Evolutionary conservation across 768 basidiomycete species (phyloP).

Genomic region (Xerocomus spinulosus): DNA sequence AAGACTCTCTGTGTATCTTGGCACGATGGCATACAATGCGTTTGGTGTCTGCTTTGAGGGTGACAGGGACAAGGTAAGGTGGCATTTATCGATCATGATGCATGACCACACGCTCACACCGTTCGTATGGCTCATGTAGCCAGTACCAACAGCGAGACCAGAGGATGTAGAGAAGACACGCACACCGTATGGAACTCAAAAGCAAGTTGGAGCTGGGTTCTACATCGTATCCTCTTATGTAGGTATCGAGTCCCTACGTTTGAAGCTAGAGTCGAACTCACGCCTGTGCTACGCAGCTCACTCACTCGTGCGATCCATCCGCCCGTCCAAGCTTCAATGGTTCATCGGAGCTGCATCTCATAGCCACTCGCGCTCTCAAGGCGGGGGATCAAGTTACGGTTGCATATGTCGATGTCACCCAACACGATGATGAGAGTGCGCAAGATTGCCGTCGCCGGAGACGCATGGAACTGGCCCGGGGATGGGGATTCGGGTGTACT

Average conservation of each 20-base stretch:
- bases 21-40: slow-evolving; percentile 73
- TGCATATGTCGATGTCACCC: slow-evolving; percentile 67
- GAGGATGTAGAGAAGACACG: slow-evolving; percentile 74
- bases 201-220: slow-evolving; percentile 71
- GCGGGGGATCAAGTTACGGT: slow-evolving; percentile 74
- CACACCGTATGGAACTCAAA: slow-evolving; percentile 69
- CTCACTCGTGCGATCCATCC: slow-evolving; percentile 71
- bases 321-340: slow-evolving; percentile 65
- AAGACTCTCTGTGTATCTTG: slow-evolving; percentile 53
- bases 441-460: slow-evolving; percentile 58
- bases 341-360: slow-evolving; percentile 64
- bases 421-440: slow-evolving; percentile 48
- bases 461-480: slow-evolving; percentile 69
- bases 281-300: slow-evolving; percentile 35
- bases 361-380: slow-evolving; percentile 63
- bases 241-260: slow-evolving; percentile 14
- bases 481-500: slow-evolving; percentile 77
- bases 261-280: background rate
- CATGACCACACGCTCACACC: background rate
- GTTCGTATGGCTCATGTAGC: slow-evolving; percentile 35
- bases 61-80: slow-evolving; percentile 65
- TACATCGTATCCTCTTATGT: slow-evolving; percentile 76
- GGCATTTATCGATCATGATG: no score
- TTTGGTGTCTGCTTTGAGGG: slow-evolving; percentile 66
- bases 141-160: slow-evolving; percentile 47